phyloP scores from a whole-genome alignment of 345 rosid genomes.

The Hibiscus mutabilis region DNA sequence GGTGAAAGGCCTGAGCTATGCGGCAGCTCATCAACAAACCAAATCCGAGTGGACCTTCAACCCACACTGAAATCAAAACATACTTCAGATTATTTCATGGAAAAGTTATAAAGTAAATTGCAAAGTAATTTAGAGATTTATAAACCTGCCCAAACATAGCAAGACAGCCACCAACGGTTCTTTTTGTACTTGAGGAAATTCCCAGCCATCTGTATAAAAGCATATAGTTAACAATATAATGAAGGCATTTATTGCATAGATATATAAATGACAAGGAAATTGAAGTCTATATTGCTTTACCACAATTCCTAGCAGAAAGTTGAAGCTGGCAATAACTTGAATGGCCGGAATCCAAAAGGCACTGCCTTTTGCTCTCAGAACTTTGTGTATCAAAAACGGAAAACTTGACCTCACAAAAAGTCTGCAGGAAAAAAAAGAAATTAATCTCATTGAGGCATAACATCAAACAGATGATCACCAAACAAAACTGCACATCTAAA shows the following conservation, averaged over 20 bases:
- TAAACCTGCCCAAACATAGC: slow-evolving; percentile 90
- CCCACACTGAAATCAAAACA: slow-evolving; percentile 57
- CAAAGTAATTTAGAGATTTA: neutral
- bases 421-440: slow-evolving; percentile 29
- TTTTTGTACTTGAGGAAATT: slow-evolving; percentile 37
- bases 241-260: neutral
- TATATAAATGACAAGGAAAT: neutral
- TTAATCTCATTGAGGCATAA: slow-evolving; percentile 13
- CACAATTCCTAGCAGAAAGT: slow-evolving; percentile 54
- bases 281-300: slow-evolving; percentile 24
- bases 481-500: neutral
- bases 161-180: slow-evolving; percentile 66
- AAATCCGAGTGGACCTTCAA: slow-evolving; percentile 89
- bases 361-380: slow-evolving; percentile 66
- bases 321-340: slow-evolving; percentile 74
- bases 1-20: slow-evolving; percentile 74
- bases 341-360: slow-evolving; percentile 84
- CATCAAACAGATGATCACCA: slow-evolving; percentile 20
- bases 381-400: slow-evolving; percentile 59
- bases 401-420: slow-evolving; percentile 48
- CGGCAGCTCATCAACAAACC: slow-evolving; percentile 88
- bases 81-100: slow-evolving; percentile 5
- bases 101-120: neutral
- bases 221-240: neutral
- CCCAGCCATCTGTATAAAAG: slow-evolving; percentile 44